Evolutionary conservation across 73 alveolate genomes (phyloP).

Genomic region (Tetrahymena elliotti): DNA sequence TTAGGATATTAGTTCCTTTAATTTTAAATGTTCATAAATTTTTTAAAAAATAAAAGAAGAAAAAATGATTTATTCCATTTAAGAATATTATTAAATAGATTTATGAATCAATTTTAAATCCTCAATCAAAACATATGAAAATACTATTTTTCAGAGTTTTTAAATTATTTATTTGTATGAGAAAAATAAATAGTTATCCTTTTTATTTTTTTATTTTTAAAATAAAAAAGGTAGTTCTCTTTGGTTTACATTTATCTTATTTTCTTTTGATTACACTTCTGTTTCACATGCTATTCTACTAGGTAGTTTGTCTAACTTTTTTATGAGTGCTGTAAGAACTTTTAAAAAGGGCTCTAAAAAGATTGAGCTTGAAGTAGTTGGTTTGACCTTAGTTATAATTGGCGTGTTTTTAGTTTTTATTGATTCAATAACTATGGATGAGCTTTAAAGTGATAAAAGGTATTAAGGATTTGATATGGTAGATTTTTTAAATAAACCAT

Average conservation of each 20-base stretch:
- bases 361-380: not conserved
- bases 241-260: not conserved
- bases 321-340: not conserved
- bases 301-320: not conserved
- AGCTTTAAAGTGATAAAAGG: not conserved
- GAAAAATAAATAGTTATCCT: too few relatives aligned
- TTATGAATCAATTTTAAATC: too few relatives aligned
- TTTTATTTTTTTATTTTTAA: too few relatives aligned
- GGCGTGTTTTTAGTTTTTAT: not conserved
- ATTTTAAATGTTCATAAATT: too few relatives aligned
- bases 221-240: not conserved
- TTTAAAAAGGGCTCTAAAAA: not conserved
- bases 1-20: too few relatives aligned
- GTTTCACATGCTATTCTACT: not conserved
- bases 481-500: not conserved
- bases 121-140: too few relatives aligned
- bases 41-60: too few relatives aligned
- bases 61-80: too few relatives aligned
- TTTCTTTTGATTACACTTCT: not conserved
- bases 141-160: too few relatives aligned
- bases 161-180: too few relatives aligned
- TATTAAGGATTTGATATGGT: not conserved
- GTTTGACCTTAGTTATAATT: not conserved
- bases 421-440: not conserved
- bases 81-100: too few relatives aligned